A percentile compares a stretch with the other conserved stretches of the same genome.
Evolutionary conservation across 208 protist species (phyloP).

Genomic region (Leishmania amazonensis): DNA sequence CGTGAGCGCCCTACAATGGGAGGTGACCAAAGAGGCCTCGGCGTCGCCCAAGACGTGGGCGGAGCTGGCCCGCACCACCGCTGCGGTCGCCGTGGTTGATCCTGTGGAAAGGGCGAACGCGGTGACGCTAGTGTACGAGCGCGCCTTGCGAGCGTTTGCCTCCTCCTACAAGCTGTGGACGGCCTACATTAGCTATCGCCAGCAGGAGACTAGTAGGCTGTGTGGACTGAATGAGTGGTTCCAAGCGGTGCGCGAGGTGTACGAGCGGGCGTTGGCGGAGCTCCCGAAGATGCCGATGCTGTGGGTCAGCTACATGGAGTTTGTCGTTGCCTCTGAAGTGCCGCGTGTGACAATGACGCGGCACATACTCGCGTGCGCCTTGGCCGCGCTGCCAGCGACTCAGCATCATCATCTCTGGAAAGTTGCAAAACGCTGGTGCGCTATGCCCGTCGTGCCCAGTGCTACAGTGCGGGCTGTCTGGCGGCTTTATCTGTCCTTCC

Average conservation of each 20-base stretch:
- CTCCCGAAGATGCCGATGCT: constrained; percentile 80
- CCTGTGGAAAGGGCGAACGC: constrained; percentile 53
- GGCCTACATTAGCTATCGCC: constrained; percentile 64
- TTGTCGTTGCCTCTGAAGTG: constrained; percentile 46
- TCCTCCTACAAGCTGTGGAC: constrained; percentile 88
- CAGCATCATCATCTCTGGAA: constrained; percentile 84
- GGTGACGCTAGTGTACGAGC: constrained; percentile 73
- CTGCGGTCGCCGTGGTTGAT: constrained; percentile 18
- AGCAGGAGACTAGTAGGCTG: constrained; percentile 44
- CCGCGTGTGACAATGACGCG: constrained; percentile 68
- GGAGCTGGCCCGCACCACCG: constrained; percentile 44
- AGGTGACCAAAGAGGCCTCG: constrained; percentile 48
- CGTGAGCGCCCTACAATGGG: constrained; percentile 66
- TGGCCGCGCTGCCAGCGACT: constrained; percentile 65
- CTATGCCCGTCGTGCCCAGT: constrained; percentile 40
- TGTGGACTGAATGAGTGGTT: constrained; percentile 73
- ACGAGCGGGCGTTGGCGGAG: constrained; percentile 68
- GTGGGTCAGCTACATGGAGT: constrained; percentile 75
- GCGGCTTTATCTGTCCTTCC: constrained; percentile 59
- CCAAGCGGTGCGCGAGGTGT: constrained; percentile 61
- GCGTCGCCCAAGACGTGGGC: constrained; percentile 66
- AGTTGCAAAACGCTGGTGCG: constrained; percentile 55
- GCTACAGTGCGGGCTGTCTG: constrained; percentile 61
- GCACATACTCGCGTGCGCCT: constrained; percentile 49
- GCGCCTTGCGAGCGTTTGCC: constrained; percentile 63